Percentiles rank a stretch among this genome's conserved stretches.
Conservation (phyloP, 2,329 filamentous ascomycete species). For the Colletotrichum lindemuthianum region DNA sequence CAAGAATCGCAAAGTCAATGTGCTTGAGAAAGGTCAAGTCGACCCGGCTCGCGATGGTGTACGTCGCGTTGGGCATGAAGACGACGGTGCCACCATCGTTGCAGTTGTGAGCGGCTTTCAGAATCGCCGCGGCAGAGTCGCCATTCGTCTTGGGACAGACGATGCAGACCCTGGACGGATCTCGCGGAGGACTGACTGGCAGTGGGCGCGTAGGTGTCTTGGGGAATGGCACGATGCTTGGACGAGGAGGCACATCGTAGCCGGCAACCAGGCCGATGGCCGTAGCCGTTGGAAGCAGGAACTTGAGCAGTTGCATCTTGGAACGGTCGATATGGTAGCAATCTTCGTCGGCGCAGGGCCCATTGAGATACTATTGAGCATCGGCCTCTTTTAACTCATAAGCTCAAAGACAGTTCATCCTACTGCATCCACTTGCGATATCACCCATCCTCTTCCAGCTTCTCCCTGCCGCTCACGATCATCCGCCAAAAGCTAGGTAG, state of each 20-base stretch:
- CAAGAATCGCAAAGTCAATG: slow-evolving; percentile 67
- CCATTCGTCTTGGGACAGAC: slow-evolving; percentile 6
- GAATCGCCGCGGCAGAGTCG: slow-evolving; percentile 45
- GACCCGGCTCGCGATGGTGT: slow-evolving; percentile 70
- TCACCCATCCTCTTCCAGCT: background rate
- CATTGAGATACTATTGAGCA: too few species aligned
- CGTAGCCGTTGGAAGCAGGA: background rate
- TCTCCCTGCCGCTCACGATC: background rate
- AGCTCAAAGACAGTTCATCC: background rate
- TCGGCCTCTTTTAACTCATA: background rate
- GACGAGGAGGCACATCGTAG: slow-evolving; percentile 4
- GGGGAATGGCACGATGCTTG: background rate
- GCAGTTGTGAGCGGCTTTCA: slow-evolving; percentile 65
- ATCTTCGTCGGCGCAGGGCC: too few species aligned
- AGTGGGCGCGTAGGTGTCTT: background rate
- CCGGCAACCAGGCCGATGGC: background rate
- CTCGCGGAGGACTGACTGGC: background rate
- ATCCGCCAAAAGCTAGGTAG: too few species aligned
- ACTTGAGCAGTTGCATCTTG: background rate
- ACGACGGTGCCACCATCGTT: slow-evolving; percentile 72
- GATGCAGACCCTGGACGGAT: background rate
- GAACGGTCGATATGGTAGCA: too few species aligned
- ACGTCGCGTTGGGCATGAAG: slow-evolving; percentile 59
- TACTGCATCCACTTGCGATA: background rate
- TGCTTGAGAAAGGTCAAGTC: slow-evolving; percentile 72